Evolutionary conservation across 179 eudicot genomes (phyloP).

Genomic region (Camellia oleifera): DNA sequence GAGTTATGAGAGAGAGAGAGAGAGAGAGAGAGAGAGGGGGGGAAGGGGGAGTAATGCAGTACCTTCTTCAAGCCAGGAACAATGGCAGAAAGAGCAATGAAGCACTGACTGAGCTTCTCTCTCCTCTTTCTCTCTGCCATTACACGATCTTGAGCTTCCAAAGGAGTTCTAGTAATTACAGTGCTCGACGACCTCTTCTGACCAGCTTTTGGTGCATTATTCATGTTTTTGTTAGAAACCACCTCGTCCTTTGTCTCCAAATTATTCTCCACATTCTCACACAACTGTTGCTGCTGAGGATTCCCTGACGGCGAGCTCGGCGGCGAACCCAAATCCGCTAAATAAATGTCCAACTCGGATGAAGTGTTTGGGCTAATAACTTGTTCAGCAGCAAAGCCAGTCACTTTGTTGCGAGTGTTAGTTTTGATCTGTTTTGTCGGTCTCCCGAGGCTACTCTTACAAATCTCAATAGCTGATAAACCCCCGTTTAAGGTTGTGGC

Average conservation of each 20-base stretch:
- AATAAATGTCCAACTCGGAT: not conserved
- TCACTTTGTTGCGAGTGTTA: slow-evolving; percentile 1
- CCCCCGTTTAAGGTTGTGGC: too few species aligned
- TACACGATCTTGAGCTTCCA: slow-evolving; percentile 49
- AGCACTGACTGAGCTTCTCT: slow-evolving; percentile 51
- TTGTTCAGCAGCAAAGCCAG: not conserved
- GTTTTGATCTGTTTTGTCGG: slow-evolving; percentile 29
- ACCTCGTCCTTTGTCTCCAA: slow-evolving; percentile 31
- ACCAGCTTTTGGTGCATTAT: slow-evolving; percentile 19
- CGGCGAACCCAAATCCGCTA: too few species aligned
- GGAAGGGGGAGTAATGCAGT: too few species aligned
- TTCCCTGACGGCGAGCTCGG: too few species aligned
- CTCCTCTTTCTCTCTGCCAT: slow-evolving; percentile 56
- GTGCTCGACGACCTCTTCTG: slow-evolving; percentile 19
- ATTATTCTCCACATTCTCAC: not conserved
- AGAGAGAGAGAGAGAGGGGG: too few species aligned
- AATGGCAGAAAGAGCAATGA: slow-evolving; percentile 53
- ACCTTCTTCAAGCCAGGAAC: slow-evolving; percentile 64
- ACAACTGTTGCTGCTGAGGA: not conserved
- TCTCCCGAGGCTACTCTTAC: slow-evolving; percentile 20
- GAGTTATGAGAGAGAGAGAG: not conserved
- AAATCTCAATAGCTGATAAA: not conserved
- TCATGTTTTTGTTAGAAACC: slow-evolving; percentile 2
- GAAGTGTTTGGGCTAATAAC: not conserved
- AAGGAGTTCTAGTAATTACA: slow-evolving; percentile 17